A percentile compares a stretch with the other conserved stretches of the same genome.
Conservation (phyloP, 2,329 filamentous ascomycete species). For the Penicillium capsulatum region DNA sequence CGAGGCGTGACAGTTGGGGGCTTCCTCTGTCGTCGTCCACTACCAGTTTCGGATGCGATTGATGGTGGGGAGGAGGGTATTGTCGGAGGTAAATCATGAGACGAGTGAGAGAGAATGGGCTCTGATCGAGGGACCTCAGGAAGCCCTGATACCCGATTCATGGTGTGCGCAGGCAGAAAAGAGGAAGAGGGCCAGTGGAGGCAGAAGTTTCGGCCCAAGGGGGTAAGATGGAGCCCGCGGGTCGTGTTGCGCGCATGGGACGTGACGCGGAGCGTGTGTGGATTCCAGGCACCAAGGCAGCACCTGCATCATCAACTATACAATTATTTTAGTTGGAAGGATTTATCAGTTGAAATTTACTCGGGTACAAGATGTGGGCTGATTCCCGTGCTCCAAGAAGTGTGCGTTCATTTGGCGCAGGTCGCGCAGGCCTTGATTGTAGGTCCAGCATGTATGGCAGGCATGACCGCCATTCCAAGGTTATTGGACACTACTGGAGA, state of each 20-base stretch:
- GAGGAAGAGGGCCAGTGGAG: slow-evolving; percentile 11
- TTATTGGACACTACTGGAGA: no score
- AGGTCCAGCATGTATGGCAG: no score
- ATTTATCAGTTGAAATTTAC: no score
- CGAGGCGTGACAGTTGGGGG: slow-evolving; percentile 49
- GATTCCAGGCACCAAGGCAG: slow-evolving; percentile 4
- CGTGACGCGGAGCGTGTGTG: slow-evolving; percentile 24
- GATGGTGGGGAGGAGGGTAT: slow-evolving; percentile 43
- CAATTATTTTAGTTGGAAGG: no score
- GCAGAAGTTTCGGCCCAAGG: slow-evolving; percentile 19
- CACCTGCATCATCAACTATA: not conserved
- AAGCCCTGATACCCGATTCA: slow-evolving; percentile 31
- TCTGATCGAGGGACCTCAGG: slow-evolving; percentile 35
- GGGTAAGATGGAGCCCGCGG: slow-evolving; percentile 21
- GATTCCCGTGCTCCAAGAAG: no score
- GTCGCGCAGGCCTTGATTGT: no score
- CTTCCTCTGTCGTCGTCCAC: slow-evolving; percentile 40
- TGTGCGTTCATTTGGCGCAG: no score
- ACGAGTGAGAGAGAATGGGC: slow-evolving; percentile 29
- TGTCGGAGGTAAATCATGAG: slow-evolving; percentile 21
- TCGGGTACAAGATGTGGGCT: no score
- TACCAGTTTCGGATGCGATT: slow-evolving; percentile 36
- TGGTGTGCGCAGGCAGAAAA: slow-evolving; percentile 25
- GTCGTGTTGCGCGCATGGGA: slow-evolving; percentile 24
- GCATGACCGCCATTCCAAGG: no score